These are phyloP conservation scores for Clohesyomyces aquaticus DNA, from an alignment of 495 filamentous ascomycete species.

Conservation along the genomic window DNA sequence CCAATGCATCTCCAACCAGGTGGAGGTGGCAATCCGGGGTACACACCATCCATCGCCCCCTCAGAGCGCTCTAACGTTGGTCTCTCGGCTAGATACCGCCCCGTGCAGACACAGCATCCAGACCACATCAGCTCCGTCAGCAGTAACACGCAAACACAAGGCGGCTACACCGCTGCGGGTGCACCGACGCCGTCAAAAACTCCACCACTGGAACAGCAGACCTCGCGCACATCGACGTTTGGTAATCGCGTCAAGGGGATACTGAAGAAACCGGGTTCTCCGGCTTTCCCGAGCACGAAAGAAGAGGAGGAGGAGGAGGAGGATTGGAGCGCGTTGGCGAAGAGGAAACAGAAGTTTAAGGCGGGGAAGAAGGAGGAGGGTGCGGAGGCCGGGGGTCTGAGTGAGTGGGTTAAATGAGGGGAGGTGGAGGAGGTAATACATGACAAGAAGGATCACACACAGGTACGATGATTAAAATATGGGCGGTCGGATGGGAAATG, in stretches of 20 bases:
- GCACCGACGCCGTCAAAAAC: too few relatives aligned
- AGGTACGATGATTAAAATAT: too few relatives aligned
- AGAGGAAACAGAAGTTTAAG: slow-evolving; percentile 84
- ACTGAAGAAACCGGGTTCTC: slow-evolving; percentile 20
- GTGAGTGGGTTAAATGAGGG: too few relatives aligned
- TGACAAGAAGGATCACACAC: too few relatives aligned
- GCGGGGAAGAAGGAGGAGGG: slow-evolving; percentile 53
- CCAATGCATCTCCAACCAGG: not conserved
- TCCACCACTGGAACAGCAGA: too few relatives aligned
- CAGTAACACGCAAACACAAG: too few relatives aligned
- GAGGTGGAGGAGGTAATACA: slow-evolving; percentile 56
- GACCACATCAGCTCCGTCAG: not conserved
- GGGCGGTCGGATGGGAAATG: too few relatives aligned
- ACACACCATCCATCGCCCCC: slow-evolving; percentile 80
- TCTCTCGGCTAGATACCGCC: slow-evolving; percentile 86
- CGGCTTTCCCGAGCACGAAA: not conserved
- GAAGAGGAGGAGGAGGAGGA: slow-evolving; percentile 67
- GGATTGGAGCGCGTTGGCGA: slow-evolving; percentile 80
- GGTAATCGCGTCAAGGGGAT: slow-evolving; percentile 41
- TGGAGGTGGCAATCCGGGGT: slow-evolving; percentile 46
- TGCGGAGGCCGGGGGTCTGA: too few relatives aligned
- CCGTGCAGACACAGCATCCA: slow-evolving; percentile 55
- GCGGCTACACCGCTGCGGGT: too few relatives aligned
- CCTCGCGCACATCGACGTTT: too few relatives aligned
- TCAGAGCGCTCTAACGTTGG: slow-evolving; percentile 94